Conservation (phyloP, 2,329 filamentous ascomycete genomes). For the Penicillium sp. region DNA sequence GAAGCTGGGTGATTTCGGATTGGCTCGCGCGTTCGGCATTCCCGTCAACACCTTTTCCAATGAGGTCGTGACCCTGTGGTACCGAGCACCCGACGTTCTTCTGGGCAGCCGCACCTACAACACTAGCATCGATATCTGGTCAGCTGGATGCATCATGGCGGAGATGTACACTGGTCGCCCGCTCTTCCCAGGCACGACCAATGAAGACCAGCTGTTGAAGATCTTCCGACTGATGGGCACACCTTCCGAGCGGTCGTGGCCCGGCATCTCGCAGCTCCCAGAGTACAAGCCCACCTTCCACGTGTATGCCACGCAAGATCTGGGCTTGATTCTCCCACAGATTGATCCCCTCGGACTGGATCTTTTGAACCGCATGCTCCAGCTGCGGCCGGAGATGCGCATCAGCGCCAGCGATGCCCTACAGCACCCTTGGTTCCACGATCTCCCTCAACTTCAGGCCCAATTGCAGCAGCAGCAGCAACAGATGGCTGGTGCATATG, state of each 20-base stretch:
- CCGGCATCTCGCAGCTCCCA: conserved; percentile 89
- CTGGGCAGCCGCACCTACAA: conserved; percentile 95
- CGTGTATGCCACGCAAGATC: conserved; percentile 88
- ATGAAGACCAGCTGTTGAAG: conserved; percentile 93
- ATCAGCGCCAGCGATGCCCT: conserved; percentile 84
- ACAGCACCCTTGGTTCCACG: conserved; percentile 86
- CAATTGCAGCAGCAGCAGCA: conserved; percentile 47
- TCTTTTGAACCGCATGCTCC: conserved; percentile 83
- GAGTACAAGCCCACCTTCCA: conserved; percentile 97
- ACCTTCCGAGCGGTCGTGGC: conserved; percentile 91
- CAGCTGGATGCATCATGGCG: conserved; percentile 98
- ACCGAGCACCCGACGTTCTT: conserved; percentile 91
- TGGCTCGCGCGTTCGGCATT: conserved; percentile 92
- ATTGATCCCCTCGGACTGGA: conserved; percentile 86
- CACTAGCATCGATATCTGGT: conserved; percentile 99
- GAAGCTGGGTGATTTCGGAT: conserved; percentile 91
- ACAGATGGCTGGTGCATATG: conserved; percentile 38
- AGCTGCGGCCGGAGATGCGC: conserved; percentile 85
- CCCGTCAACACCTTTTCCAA: conserved; percentile 98
- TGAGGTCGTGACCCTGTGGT: conserved; percentile 97
- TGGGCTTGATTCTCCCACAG: conserved; percentile 81
- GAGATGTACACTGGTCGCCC: conserved; percentile 98
- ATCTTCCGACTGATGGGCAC: conserved; percentile 99
- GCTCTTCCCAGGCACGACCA: conserved; percentile 94
- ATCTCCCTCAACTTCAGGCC: conserved; percentile 56